Percentiles rank a stretch among this genome's conserved stretches.
phyloP scores from a whole-genome alignment of 768 basidiomycete genomes.

The Pleurotus salmoneostramineus region DNA sequence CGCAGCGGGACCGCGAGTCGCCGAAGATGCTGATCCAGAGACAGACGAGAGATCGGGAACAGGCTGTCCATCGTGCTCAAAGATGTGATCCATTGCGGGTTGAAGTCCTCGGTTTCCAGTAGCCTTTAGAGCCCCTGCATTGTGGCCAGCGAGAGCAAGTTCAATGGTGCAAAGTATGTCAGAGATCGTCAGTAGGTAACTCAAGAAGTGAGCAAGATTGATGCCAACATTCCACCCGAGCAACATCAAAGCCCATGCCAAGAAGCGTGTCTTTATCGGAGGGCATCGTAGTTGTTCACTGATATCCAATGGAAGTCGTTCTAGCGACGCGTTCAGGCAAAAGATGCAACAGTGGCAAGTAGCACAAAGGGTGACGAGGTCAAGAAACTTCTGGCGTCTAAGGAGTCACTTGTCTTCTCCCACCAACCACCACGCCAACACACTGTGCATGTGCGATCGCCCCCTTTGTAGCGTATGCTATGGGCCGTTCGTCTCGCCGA shows the following conservation, averaged over 20 bases:
- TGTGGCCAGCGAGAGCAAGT: not conserved
- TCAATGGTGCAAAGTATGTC: conserved; percentile 3
- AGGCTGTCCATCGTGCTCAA: conserved; percentile 74
- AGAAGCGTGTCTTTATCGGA: conserved; percentile 73
- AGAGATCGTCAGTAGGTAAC: not conserved
- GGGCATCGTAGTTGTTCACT: conserved; percentile 28
- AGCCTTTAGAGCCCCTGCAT: conserved; percentile 82
- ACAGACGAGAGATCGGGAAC: conserved; percentile 61
- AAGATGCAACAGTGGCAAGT: not conserved
- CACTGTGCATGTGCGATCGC: too few relatives aligned
- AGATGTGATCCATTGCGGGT: conserved; percentile 85
- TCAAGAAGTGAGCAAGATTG: conserved; percentile 11
- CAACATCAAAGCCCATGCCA: conserved; percentile 83
- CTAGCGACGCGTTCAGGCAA: not conserved
- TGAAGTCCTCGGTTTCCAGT: conserved; percentile 84
- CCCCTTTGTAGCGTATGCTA: too few relatives aligned
- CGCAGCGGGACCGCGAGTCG: conserved; percentile 15
- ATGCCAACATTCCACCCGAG: conserved; percentile 78
- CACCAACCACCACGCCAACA: too few relatives aligned
- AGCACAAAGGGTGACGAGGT: too few relatives aligned
- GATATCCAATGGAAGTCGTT: not conserved
- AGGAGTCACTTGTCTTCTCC: too few relatives aligned
- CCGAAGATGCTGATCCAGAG: conserved; percentile 22
- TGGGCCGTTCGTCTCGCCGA: too few relatives aligned
- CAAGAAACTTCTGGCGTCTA: too few relatives aligned